A percentile compares a stretch with the other conserved stretches of the same genome.
These are phyloP conservation scores for Metarhizium humberi DNA, from an alignment of 2,329 filamentous ascomycete species.

Conservation along the genomic window DNA sequence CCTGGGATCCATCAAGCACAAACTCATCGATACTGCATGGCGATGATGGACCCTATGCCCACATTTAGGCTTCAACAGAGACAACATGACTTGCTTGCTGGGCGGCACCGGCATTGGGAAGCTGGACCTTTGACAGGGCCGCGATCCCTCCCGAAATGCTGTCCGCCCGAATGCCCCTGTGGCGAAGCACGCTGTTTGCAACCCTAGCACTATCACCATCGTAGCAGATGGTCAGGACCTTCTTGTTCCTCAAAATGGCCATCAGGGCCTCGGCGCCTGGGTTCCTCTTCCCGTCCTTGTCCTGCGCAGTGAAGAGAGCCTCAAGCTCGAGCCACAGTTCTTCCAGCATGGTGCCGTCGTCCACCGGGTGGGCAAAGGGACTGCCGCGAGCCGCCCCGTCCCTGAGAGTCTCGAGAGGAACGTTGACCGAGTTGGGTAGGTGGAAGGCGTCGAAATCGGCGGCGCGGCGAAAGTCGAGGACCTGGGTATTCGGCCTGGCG, in stretches of 20 bases:
- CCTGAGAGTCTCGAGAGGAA: slow-evolving; percentile 30
- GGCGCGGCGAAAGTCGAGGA: slow-evolving; percentile 34
- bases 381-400: slow-evolving; percentile 17
- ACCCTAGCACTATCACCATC: slow-evolving; percentile 44
- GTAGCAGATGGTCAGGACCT: slow-evolving; percentile 40
- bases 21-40: too few species aligned
- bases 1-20: too few species aligned
- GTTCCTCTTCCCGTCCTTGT: slow-evolving; percentile 17
- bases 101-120: slow-evolving; percentile 16
- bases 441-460: slow-evolving; percentile 32
- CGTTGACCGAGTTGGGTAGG: slow-evolving; percentile 35
- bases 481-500: slow-evolving; percentile 20
- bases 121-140: slow-evolving; percentile 16
- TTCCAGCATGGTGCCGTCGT: slow-evolving; percentile 33
- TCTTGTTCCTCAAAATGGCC: slow-evolving; percentile 23
- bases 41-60: too few species aligned
- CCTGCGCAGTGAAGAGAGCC: slow-evolving; percentile 27
- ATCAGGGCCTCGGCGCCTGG: slow-evolving; percentile 17
- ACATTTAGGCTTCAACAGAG: slow-evolving; percentile 13
- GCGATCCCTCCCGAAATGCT: slow-evolving; percentile 33
- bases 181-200: slow-evolving; percentile 43
- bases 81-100: slow-evolving; percentile 13
- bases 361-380: slow-evolving; percentile 33
- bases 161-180: slow-evolving; percentile 37
- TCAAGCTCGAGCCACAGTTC: slow-evolving; percentile 41